Conservation (phyloP, 139 green algal species). For the Chlamydomonas incerta region DNA sequence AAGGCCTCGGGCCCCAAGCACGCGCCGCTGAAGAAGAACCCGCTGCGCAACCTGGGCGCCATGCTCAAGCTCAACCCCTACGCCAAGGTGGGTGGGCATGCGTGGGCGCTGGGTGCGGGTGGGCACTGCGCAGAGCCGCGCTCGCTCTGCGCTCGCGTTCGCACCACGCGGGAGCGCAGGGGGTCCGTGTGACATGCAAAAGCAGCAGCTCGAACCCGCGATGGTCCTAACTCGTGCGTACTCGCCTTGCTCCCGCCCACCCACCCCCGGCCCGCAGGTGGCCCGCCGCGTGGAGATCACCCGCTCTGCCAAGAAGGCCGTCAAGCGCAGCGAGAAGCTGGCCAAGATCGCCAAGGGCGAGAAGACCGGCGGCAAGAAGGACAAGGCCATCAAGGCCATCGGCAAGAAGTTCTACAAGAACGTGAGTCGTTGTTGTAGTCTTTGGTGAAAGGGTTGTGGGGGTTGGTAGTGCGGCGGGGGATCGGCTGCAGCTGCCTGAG, state of each 20-base stretch:
- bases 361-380: slow-evolving; percentile 64
- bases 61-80: slow-evolving; percentile 99
- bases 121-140: too few species aligned
- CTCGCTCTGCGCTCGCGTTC: too few species aligned
- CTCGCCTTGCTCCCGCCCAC: too few species aligned
- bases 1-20: slow-evolving; percentile 66
- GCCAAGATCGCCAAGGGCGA: slow-evolving; percentile 70
- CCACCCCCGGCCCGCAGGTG: too few species aligned
- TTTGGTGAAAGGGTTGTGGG: neutral
- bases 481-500: too few species aligned
- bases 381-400: slow-evolving; percentile 62
- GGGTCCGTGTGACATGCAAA: too few species aligned
- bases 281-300: slow-evolving; percentile 64
- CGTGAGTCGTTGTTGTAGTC: neutral
- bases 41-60: slow-evolving; percentile 95
- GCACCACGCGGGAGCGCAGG: too few species aligned
- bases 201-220: too few species aligned
- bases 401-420: slow-evolving; percentile 75
- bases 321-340: slow-evolving; percentile 70
- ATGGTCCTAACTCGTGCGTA: too few species aligned
- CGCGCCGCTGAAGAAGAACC: slow-evolving; percentile 97
- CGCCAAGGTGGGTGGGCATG: slow-evolving; percentile 77
- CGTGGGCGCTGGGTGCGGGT: too few species aligned
- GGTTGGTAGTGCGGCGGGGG: too few species aligned
- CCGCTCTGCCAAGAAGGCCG: slow-evolving; percentile 47